Evolutionary conservation across 176 grass and related monocot genomes (phyloP).

Genomic region (Phoenix dactylifera): DNA sequence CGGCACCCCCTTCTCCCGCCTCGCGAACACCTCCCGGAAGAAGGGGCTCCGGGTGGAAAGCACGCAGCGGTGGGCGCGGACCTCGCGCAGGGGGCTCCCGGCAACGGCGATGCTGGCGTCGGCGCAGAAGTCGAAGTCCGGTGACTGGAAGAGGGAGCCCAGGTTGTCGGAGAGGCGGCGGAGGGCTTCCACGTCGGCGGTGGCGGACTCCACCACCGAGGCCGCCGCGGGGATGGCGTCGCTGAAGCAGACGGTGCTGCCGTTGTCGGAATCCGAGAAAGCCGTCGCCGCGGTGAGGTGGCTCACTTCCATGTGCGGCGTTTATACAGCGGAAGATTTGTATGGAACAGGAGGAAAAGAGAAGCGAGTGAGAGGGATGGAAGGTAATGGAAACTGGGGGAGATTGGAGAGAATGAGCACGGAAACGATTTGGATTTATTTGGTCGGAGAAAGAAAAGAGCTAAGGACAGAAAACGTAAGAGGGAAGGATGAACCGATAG

Average conservation of each 20-base stretch:
- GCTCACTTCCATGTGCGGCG: too few relatives aligned
- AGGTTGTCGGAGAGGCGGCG: conserved; percentile 8
- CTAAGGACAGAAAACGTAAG: too few relatives aligned
- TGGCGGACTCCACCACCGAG: neutral
- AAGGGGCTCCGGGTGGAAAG: conserved; percentile 9
- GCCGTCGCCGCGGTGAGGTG: too few relatives aligned
- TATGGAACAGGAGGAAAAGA: too few relatives aligned
- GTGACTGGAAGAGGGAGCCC: neutral
- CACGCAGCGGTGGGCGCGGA: conserved; percentile 6
- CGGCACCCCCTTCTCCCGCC: neutral
- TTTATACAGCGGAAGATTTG: too few relatives aligned
- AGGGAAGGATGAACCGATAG: too few relatives aligned
- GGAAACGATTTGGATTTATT: too few relatives aligned
- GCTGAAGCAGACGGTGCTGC: neutral
- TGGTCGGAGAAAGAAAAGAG: too few relatives aligned
- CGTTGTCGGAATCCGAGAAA: conserved; percentile 9
- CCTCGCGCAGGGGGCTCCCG: neutral
- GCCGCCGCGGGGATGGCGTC: neutral
- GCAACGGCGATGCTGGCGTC: conserved; percentile 6
- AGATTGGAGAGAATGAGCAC: too few relatives aligned
- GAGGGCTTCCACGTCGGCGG: neutral
- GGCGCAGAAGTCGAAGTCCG: conserved; percentile 3
- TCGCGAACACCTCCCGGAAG: conserved; percentile 12
- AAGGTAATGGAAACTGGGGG: too few relatives aligned
- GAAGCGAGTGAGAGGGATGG: too few relatives aligned